These are phyloP conservation scores for Colletotrichum sp. DNA, from an alignment of 2,329 filamentous ascomycete genomes.

Conservation along the genomic window DNA sequence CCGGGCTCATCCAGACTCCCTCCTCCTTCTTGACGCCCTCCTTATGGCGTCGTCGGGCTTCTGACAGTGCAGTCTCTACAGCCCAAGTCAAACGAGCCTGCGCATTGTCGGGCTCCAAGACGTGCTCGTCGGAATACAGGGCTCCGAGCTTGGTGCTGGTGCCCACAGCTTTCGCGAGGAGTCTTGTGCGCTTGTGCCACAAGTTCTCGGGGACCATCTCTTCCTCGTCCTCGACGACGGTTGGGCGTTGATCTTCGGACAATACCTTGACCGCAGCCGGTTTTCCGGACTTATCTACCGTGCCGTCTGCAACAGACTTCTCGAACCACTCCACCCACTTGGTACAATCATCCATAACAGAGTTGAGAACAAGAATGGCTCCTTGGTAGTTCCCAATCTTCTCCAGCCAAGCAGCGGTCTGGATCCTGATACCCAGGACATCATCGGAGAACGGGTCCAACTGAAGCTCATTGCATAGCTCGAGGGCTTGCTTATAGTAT, in stretches of 20 bases:
- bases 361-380: constrained; percentile 79
- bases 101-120: constrained; percentile 75
- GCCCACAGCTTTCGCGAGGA: constrained; percentile 76
- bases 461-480: constrained; percentile 72
- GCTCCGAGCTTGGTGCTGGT: constrained; percentile 85
- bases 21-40: constrained; percentile 75
- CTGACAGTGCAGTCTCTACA: constrained; percentile 78
- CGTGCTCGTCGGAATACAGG: constrained; percentile 77
- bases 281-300: constrained; percentile 44
- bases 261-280: constrained; percentile 23
- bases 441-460: constrained; percentile 93
- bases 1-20: constrained; percentile 71
- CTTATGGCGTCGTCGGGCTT: constrained; percentile 70
- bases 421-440: constrained; percentile 86
- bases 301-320: constrained; percentile 50
- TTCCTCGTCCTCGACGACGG: constrained; percentile 23
- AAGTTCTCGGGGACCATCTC: constrained; percentile 48
- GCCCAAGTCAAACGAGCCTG: constrained; percentile 81
- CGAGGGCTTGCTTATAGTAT: constrained; percentile 81
- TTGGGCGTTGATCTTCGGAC: constrained; percentile 4
- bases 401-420: constrained; percentile 81
- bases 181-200: constrained; percentile 65
- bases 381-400: constrained; percentile 72
- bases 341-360: constrained; percentile 72
- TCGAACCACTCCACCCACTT: constrained; percentile 64